Evolutionary conservation across 1,139 yeast species (phyloP).

Genomic region (Saccharomycopsis phalli): DNA sequence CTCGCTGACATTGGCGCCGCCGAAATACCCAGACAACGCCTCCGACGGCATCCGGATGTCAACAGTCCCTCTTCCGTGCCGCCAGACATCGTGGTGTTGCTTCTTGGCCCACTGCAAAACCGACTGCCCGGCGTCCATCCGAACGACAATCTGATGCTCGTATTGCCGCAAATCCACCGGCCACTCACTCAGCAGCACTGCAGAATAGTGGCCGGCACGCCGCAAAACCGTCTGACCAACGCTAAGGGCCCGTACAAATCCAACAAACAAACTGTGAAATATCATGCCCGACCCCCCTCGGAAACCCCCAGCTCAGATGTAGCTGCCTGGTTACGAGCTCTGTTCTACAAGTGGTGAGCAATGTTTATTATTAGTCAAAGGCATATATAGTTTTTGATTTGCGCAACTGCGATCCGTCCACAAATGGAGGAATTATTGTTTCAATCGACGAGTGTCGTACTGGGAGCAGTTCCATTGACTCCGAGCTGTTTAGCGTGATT

Average conservation of each 20-base stretch:
- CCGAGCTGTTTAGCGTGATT: too few relatives aligned
- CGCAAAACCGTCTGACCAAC: too few relatives aligned
- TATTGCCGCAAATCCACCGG: constrained; percentile 46
- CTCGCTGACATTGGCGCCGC: constrained; percentile 11
- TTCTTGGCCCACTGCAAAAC: background rate
- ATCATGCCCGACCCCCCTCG: too few relatives aligned
- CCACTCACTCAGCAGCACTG: constrained; percentile 26
- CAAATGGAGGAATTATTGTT: constrained; percentile 12
- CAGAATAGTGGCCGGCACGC: constrained; percentile 28
- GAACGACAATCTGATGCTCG: constrained; percentile 41
- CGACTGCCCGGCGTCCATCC: constrained; percentile 25
- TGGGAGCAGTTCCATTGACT: too few relatives aligned
- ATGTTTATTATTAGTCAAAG: constrained; percentile 11
- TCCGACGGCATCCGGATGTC: constrained; percentile 31
- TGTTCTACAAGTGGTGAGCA: too few relatives aligned
- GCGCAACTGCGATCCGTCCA: constrained; percentile 14
- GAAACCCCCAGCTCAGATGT: too few relatives aligned
- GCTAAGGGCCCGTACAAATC: too few relatives aligned
- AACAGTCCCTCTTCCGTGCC: constrained; percentile 28
- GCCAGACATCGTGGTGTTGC: constrained; percentile 28
- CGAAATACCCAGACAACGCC: constrained; percentile 3
- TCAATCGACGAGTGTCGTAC: too few relatives aligned
- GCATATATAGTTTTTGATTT: constrained; percentile 17
- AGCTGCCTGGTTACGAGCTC: too few relatives aligned
- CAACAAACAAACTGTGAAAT: too few relatives aligned